Evolutionary conservation across 768 basidiomycete genomes (phyloP).

Genomic region (Russula emetica): DNA sequence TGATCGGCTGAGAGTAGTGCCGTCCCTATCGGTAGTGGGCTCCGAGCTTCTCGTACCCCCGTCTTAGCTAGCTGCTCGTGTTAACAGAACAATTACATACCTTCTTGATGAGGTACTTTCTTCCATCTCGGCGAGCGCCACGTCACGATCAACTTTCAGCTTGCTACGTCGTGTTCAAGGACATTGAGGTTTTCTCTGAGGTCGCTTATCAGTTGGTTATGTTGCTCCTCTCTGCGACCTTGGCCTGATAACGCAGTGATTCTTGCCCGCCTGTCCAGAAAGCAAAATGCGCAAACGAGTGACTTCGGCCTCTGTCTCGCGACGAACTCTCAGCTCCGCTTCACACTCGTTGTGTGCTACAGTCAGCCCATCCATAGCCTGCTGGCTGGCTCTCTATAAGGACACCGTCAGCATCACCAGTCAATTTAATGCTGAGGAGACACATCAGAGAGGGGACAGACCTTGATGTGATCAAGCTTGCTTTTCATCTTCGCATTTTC

Average conservation of each 20-base stretch:
- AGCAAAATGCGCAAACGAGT: slow-evolving; percentile 77
- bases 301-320: slow-evolving; percentile 91
- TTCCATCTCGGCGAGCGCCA: slow-evolving; percentile 90
- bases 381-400: slow-evolving; percentile 78
- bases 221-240: slow-evolving; percentile 67
- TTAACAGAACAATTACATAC: slow-evolving; percentile 40
- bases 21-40: slow-evolving; percentile 25
- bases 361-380: slow-evolving; percentile 86
- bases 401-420: background rate
- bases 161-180: slow-evolving; percentile 82
- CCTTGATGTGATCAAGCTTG: slow-evolving; percentile 85
- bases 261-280: slow-evolving; percentile 83
- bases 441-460: slow-evolving; percentile 36
- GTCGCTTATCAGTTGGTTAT: slow-evolving; percentile 75
- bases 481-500: slow-evolving; percentile 62
- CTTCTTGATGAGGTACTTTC: slow-evolving; percentile 73
- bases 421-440: slow-evolving; percentile 5
- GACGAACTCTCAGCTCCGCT: slow-evolving; percentile 77
- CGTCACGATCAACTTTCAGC: slow-evolving; percentile 83
- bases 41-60: slow-evolving; percentile 26
- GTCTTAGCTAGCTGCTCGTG: background rate
- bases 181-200: slow-evolving; percentile 68
- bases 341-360: slow-evolving; percentile 96
- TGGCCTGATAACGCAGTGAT: slow-evolving; percentile 84
- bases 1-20: slow-evolving; percentile 48